phyloP scores from a whole-genome alignment of 495 filamentous ascomycete species.

The Beverwykella pulmonaria region DNA sequence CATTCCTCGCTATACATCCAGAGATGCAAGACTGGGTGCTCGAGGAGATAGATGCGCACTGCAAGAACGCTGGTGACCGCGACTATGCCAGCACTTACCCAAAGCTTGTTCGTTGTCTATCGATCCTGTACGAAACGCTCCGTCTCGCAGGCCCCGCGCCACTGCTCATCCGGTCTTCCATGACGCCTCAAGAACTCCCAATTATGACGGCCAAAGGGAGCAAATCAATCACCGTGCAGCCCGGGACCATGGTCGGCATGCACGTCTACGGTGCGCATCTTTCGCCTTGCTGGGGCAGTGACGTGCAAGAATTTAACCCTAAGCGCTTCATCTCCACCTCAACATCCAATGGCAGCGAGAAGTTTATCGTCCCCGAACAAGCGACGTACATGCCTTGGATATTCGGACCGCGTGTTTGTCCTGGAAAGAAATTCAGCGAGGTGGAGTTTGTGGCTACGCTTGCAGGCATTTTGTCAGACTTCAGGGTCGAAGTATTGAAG shows the following conservation, averaged over 20 bases:
- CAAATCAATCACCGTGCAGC: neutral
- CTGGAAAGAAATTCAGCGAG: conserved; percentile 31
- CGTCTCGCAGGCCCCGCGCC: conserved; percentile 18
- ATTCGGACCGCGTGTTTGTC: conserved; percentile 22
- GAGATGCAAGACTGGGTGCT: conserved; percentile 32
- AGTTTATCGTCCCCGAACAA: neutral
- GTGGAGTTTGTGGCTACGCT: conserved; percentile 32
- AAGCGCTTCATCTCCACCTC: conserved; percentile 13
- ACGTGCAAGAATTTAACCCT: conserved; percentile 15
- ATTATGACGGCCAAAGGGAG: neutral
- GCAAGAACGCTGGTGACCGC: neutral
- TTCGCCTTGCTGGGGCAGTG: conserved; percentile 13
- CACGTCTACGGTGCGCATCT: conserved; percentile 14
- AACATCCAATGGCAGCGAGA: neutral
- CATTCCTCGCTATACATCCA: conserved; percentile 21
- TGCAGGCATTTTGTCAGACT: conserved; percentile 1
- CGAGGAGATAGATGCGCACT: conserved; percentile 22
- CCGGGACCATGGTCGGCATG: neutral
- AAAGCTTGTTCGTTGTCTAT: conserved; percentile 10
- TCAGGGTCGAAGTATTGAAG: conserved; percentile 1
- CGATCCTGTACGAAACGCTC: conserved; percentile 26
- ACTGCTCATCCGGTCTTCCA: conserved; percentile 2
- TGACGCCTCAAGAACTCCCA: neutral
- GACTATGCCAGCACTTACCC: conserved; percentile 15
- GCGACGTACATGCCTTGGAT: conserved; percentile 17